A percentile compares a stretch with the other conserved stretches of the same genome.
Conservation (phyloP, 2,329 filamentous ascomycete genomes). For the Calonectria ilicicola region DNA sequence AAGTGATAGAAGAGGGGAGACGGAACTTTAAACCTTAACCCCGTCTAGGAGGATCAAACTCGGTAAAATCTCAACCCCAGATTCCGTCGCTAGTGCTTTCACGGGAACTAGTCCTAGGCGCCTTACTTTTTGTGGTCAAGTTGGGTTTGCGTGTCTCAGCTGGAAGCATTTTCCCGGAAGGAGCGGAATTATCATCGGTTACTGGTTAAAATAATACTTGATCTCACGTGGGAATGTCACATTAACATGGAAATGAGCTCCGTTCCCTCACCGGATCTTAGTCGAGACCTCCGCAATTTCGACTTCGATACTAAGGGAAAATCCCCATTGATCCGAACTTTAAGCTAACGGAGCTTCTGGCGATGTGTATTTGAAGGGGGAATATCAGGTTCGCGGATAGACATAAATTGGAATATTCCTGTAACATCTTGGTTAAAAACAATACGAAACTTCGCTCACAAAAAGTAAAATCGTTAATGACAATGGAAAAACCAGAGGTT, state of each 20-base stretch:
- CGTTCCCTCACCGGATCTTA: conserved; percentile 28
- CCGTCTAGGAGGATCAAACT: not conserved
- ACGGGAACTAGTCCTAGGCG: not conserved
- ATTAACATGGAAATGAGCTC: not conserved
- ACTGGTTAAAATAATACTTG: not conserved
- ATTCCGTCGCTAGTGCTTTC: not conserved
- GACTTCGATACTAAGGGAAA: not conserved
- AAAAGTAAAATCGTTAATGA: too few relatives aligned
- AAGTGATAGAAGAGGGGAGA: not conserved
- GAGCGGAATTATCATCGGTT: not conserved
- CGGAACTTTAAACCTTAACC: not conserved
- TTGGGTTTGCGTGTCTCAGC: not conserved
- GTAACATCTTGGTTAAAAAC: not conserved
- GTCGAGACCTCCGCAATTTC: conserved; percentile 29
- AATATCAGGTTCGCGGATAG: not conserved
- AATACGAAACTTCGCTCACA: too few relatives aligned
- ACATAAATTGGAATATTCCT: not conserved
- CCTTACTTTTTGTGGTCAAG: not conserved
- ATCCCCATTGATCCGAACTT: not conserved
- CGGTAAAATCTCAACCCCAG: not conserved
- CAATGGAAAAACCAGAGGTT: conserved; percentile 33
- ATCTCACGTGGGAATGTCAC: not conserved
- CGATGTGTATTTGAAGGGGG: conserved; percentile 21
- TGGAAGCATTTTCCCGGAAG: not conserved
- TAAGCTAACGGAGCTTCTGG: not conserved